phyloP scores from a whole-genome alignment of 2,329 filamentous ascomycete genomes.

The Hymenoscyphus fraxineus region DNA sequence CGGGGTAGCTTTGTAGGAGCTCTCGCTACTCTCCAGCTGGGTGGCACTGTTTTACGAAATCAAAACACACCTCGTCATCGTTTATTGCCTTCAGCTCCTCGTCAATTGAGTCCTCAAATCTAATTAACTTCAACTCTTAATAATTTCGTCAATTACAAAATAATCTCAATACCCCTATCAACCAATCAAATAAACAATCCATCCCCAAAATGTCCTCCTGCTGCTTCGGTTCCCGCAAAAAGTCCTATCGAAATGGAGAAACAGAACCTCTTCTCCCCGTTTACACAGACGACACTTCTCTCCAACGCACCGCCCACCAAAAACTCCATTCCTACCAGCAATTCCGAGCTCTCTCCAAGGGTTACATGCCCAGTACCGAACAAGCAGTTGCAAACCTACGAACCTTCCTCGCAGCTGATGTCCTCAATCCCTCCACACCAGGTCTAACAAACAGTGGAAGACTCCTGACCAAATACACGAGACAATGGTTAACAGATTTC shows the following conservation, averaged over 20 bases:
- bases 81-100: slow-evolving; percentile 9
- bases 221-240: slow-evolving; percentile 33
- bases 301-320: slow-evolving; percentile 75
- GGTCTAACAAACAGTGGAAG: slow-evolving; percentile 76
- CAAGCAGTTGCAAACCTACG: slow-evolving; percentile 77
- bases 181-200: background rate
- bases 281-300: slow-evolving; percentile 74
- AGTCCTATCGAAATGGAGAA: slow-evolving; percentile 26
- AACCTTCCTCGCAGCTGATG: slow-evolving; percentile 70
- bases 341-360: slow-evolving; percentile 73
- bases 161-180: background rate
- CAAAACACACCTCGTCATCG: slow-evolving; percentile 1
- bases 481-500: slow-evolving; percentile 72
- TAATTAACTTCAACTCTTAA: background rate
- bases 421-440: slow-evolving; percentile 71
- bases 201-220: slow-evolving; percentile 32
- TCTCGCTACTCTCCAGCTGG: background rate
- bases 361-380: slow-evolving; percentile 89
- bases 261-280: slow-evolving; percentile 71
- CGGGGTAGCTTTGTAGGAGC: background rate
- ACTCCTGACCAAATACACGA: slow-evolving; percentile 66
- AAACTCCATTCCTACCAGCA: slow-evolving; percentile 95
- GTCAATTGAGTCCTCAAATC: background rate
- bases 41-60: background rate
- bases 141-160: background rate